Conservation (phyloP, 192 early-diverging fungal species). For the Backusella circina region DNA sequence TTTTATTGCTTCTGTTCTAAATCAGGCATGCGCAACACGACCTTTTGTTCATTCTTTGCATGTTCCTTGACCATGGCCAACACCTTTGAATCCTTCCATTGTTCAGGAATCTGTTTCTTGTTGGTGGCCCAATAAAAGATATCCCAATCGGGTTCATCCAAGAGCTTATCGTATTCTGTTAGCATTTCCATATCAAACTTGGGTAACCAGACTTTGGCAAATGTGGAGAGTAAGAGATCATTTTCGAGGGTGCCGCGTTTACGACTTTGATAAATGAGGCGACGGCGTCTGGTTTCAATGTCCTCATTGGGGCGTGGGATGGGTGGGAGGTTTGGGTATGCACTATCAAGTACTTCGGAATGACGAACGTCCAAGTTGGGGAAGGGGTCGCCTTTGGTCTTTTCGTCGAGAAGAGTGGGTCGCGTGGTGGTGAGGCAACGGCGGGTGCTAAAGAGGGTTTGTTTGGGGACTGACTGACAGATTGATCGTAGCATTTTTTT, state of each 20-base stretch:
- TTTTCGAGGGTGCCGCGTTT: constrained; percentile 95
- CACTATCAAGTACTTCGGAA: constrained; percentile 19
- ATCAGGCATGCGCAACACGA: constrained; percentile 84
- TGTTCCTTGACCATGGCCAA: constrained; percentile 69
- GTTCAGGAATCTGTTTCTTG: constrained; percentile 61
- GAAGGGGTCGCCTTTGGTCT: constrained; percentile 24
- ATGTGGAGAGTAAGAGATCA: constrained; percentile 88
- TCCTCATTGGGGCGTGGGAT: constrained; percentile 62
- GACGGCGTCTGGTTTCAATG: constrained; percentile 67
- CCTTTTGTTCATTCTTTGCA: constrained; percentile 70
- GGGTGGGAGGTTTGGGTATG: constrained; percentile 47
- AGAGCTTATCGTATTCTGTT: constrained; percentile 72
- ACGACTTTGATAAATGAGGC: constrained; percentile 82
- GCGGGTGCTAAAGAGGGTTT: not conserved
- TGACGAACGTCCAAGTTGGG: constrained; percentile 33
- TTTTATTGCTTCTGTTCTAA: constrained; percentile 9
- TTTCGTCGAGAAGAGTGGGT: not conserved
- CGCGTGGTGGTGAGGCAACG: not conserved
- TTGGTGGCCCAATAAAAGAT: constrained; percentile 90
- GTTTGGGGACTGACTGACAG: not conserved
- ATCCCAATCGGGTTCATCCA: constrained; percentile 95
- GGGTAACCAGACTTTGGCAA: constrained; percentile 64
- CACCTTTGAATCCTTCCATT: constrained; percentile 44
- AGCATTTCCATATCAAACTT: constrained; percentile 55
- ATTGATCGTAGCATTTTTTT: not conserved